Evolutionary conservation across 345 rosid species (phyloP).

Genomic region (Heritiera littoralis): DNA sequence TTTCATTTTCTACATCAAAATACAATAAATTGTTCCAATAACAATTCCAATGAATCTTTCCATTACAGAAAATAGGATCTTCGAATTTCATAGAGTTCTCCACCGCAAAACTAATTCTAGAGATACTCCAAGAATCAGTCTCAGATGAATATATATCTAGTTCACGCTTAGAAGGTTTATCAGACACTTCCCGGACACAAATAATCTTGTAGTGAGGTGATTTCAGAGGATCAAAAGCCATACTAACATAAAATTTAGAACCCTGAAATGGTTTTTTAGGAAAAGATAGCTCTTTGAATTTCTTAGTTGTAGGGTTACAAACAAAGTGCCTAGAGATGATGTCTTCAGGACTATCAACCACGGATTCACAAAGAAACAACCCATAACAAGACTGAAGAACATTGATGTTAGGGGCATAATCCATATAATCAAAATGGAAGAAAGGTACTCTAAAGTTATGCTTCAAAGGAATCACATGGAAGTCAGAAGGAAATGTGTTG

Average conservation of each 20-base stretch:
- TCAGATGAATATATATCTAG: constrained; percentile 8
- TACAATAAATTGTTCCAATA: not conserved
- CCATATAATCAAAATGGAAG: not conserved
- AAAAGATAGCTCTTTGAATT: too few species aligned
- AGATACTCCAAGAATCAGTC: not conserved
- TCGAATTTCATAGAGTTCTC: not conserved
- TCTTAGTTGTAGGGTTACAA: not conserved
- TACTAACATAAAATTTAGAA: not conserved
- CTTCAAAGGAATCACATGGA: not conserved
- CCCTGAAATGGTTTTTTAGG: too few species aligned
- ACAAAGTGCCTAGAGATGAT: not conserved
- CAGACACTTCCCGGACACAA: not conserved
- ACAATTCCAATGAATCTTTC: constrained; percentile 1
- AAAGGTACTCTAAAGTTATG: not conserved
- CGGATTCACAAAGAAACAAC: not conserved
- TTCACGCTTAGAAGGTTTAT: not conserved
- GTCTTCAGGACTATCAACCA: too few species aligned
- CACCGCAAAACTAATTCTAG: not conserved
- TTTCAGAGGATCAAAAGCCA: constrained; percentile 11
- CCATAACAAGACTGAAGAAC: not conserved
- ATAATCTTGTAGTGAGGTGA: constrained; percentile 14
- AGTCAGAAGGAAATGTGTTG: not conserved
- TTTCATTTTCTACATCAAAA: not conserved
- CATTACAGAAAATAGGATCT: not conserved
- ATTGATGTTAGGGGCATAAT: not conserved